These are phyloP conservation scores for Vachellia pachyceras DNA, from an alignment of 306 rosid genomes.

Conservation along the genomic window DNA sequence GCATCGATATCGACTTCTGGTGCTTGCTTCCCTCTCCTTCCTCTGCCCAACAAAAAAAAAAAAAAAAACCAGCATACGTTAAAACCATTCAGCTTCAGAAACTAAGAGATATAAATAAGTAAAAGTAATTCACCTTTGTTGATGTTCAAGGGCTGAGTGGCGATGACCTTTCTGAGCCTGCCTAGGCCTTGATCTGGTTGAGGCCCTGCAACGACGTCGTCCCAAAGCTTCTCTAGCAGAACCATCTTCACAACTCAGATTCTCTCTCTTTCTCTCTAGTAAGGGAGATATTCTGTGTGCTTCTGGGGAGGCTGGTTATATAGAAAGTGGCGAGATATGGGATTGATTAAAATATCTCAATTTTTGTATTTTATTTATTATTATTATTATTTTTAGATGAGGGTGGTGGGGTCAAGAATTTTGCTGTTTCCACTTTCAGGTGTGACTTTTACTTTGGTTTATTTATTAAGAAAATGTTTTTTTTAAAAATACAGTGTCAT, in stretches of 20 bases:
- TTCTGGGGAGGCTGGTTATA: conserved; percentile 10
- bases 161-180: conserved; percentile 57
- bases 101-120: not conserved
- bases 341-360: conserved; percentile 40
- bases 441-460: too few species aligned
- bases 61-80: not conserved
- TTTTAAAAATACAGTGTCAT: too few species aligned
- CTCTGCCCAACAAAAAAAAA: not conserved
- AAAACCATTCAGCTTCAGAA: not conserved
- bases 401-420: not conserved
- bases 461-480: too few species aligned
- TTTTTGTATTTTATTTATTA: not conserved
- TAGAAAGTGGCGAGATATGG: not conserved
- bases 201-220: conserved; percentile 89
- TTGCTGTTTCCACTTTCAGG: conserved; percentile 21
- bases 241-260: conserved; percentile 46
- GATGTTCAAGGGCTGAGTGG: conserved; percentile 48
- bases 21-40: conserved; percentile 63
- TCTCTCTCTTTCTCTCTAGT: not conserved
- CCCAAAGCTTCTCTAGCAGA: conserved; percentile 93
- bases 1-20: conserved; percentile 55
- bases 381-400: too few species aligned
- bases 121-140: not conserved
- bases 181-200: conserved; percentile 93
- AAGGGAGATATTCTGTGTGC: not conserved